These are phyloP conservation scores for Saturnispora ahearnii DNA, from an alignment of 805 yeast species.

Conservation along the genomic window DNA sequence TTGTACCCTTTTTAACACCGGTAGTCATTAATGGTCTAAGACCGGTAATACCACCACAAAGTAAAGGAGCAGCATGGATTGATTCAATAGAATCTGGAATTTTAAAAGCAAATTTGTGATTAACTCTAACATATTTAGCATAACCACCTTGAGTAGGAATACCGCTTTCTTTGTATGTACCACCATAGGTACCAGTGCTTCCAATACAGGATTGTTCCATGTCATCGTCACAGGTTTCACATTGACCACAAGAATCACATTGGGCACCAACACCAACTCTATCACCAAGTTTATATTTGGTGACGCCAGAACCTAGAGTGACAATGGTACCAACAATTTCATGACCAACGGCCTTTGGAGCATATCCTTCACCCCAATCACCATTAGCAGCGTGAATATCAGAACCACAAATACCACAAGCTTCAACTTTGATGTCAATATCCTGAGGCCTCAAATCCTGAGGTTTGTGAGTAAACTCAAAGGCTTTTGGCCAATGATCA, in stretches of 20 bases:
- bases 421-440: conserved; percentile 32
- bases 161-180: conserved; percentile 34
- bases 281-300: conserved; percentile 34
- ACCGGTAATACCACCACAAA: conserved; percentile 49
- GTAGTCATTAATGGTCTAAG: conserved; percentile 35
- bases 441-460: conserved; percentile 20
- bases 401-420: conserved; percentile 46
- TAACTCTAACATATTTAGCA: conserved; percentile 36
- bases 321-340: conserved; percentile 37
- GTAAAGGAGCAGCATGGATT: conserved; percentile 40
- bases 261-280: conserved; percentile 44
- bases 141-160: conserved; percentile 40
- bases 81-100: conserved; percentile 38
- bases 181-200: conserved; percentile 42
- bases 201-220: conserved; percentile 42
- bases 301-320: conserved; percentile 31
- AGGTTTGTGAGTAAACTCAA: conserved; percentile 12
- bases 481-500: conserved; percentile 8
- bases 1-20: conserved; percentile 38
- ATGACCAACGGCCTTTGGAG: conserved; percentile 31
- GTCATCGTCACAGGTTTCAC: conserved; percentile 29
- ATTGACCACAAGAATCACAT: conserved; percentile 29
- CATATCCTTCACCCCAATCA: conserved; percentile 12
- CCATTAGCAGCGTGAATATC: conserved; percentile 40
- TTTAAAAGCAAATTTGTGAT: conserved; percentile 36